Conservation (phyloP, 495 filamentous ascomycete species). For the Tuber magnatum region DNA sequence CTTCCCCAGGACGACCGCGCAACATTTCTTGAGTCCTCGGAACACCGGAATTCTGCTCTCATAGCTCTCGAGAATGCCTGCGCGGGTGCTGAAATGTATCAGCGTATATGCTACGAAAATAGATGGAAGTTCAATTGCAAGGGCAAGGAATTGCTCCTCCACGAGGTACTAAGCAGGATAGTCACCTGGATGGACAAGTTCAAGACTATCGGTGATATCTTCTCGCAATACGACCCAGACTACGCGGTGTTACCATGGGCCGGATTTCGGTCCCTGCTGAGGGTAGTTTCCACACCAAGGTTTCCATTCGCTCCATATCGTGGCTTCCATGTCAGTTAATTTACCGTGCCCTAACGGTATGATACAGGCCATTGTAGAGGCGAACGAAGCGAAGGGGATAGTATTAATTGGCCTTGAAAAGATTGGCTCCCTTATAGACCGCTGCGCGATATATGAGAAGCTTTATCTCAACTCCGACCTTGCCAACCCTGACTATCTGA, state of each 20-base stretch:
- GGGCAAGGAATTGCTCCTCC: slow-evolving; percentile 39
- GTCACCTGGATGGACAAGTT: slow-evolving; percentile 44
- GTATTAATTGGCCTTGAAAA: slow-evolving; percentile 38
- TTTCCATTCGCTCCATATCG: background rate
- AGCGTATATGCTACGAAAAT: slow-evolving; percentile 12
- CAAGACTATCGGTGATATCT: slow-evolving; percentile 43
- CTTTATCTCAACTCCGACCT: slow-evolving; percentile 34
- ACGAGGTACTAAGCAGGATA: slow-evolving; percentile 43
- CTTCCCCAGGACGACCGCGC: slow-evolving; percentile 8
- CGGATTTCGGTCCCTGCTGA: slow-evolving; percentile 44
- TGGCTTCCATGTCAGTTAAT: background rate
- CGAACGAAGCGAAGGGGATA: slow-evolving; percentile 23
- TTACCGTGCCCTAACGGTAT: background rate
- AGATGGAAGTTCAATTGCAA: slow-evolving; percentile 34
- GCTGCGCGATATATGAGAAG: slow-evolving; percentile 37
- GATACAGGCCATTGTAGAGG: slow-evolving; percentile 31
- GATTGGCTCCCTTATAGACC: slow-evolving; percentile 35
- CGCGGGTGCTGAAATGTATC: background rate
- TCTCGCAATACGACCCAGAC: slow-evolving; percentile 43
- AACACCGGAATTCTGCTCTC: background rate
- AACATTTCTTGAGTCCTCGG: background rate
- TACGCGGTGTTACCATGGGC: slow-evolving; percentile 48
- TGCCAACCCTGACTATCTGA: background rate
- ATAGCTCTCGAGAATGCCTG: slow-evolving; percentile 9
- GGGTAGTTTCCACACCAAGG: slow-evolving; percentile 32